phyloP scores from a whole-genome alignment of 2,329 filamentous ascomycete species.

The Cercospora sp. region DNA sequence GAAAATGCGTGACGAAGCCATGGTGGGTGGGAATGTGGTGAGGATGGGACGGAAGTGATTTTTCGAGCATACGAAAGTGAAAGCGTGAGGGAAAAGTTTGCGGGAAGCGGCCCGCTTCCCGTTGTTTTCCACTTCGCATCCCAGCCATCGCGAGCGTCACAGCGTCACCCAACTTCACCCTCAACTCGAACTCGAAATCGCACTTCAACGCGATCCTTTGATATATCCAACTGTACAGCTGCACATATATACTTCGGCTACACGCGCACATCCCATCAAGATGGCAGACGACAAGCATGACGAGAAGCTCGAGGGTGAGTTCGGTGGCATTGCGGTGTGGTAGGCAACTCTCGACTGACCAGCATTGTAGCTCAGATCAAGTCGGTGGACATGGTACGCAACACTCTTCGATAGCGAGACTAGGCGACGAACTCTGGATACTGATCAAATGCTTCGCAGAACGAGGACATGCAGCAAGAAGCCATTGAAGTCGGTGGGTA shows the following conservation, averaged over 20 bases:
- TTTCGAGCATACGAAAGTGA: background rate
- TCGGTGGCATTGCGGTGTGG: slow-evolving; percentile 28
- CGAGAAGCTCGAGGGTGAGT: slow-evolving; percentile 70
- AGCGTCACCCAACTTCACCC: background rate
- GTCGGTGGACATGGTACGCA: slow-evolving; percentile 91
- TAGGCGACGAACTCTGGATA: background rate
- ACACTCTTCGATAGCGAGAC: background rate
- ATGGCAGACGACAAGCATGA: slow-evolving; percentile 35
- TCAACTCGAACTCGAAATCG: background rate
- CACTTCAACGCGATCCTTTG: background rate
- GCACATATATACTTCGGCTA: background rate
- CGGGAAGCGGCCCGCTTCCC: background rate
- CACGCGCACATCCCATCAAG: slow-evolving; percentile 11
- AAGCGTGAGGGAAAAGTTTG: background rate
- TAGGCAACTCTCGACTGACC: slow-evolving; percentile 17
- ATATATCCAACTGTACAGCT: background rate
- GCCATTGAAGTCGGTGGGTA: slow-evolving; percentile 88
- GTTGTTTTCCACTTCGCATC: slow-evolving; percentile 4
- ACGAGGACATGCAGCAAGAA: slow-evolving; percentile 95
- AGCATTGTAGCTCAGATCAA: slow-evolving; percentile 79
- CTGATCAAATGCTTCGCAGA: slow-evolving; percentile 54
- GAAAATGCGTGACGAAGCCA: slow-evolving; percentile 78
- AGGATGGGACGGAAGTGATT: background rate
- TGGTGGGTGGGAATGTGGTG: slow-evolving; percentile 20
- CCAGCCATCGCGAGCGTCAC: slow-evolving; percentile 3